phyloP scores from a whole-genome alignment of 345 rosid genomes.

The Clausena lansium region DNA sequence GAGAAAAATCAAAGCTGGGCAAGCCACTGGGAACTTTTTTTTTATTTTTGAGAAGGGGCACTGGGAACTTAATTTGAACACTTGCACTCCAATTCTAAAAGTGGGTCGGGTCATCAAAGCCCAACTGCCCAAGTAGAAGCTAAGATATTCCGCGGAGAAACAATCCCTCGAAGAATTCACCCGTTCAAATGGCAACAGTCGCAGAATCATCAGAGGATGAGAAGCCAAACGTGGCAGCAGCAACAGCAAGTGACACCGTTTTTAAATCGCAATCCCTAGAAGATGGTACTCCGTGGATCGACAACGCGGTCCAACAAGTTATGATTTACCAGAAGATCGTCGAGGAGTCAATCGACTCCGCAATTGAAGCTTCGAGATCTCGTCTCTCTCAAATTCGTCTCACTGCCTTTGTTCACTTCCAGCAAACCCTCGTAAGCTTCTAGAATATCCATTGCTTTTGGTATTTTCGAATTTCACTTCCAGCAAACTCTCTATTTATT shows the following conservation, averaged over 20 bases:
- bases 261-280: conserved; percentile 39
- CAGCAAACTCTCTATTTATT: background rate
- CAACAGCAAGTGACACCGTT: conserved; percentile 19
- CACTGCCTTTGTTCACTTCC: conserved; percentile 62
- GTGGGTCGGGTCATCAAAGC: too few relatives aligned
- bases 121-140: too few relatives aligned
- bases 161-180: too few relatives aligned
- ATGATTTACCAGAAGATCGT: conserved; percentile 52
- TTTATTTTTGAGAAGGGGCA: too few relatives aligned
- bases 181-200: conserved; percentile 38
- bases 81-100: too few relatives aligned
- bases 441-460: background rate
- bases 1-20: too few relatives aligned
- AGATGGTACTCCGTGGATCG: conserved; percentile 67
- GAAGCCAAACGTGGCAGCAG: conserved; percentile 16
- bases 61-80: too few relatives aligned
- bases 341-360: conserved; percentile 41
- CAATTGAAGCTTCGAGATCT: conserved; percentile 48
- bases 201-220: conserved; percentile 48
- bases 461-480: background rate
- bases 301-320: conserved; percentile 60
- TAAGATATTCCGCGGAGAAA: too few relatives aligned
- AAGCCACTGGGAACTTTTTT: too few relatives aligned
- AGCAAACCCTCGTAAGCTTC: conserved; percentile 52
- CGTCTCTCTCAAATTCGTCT: conserved; percentile 57